phyloP scores from a whole-genome alignment of 495 filamentous ascomycete genomes.

The Penicillium bialowiezense region DNA sequence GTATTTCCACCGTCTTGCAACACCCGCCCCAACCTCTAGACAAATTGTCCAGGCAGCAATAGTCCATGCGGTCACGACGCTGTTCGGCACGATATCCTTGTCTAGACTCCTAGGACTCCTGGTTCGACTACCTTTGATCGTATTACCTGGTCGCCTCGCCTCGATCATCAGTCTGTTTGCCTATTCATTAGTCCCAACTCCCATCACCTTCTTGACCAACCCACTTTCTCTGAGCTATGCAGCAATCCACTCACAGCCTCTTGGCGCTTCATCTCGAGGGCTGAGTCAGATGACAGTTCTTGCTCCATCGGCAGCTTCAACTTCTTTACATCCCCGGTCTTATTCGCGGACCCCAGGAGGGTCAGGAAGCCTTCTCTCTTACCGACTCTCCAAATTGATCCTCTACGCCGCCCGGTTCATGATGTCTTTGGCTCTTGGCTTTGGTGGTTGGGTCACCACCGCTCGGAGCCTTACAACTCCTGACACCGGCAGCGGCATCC shows the following conservation, averaged over 20 bases:
- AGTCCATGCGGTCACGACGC: slow-evolving; percentile 71
- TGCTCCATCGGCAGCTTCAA: slow-evolving; percentile 53
- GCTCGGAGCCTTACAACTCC: slow-evolving; percentile 65
- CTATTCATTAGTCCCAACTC: slow-evolving; percentile 78
- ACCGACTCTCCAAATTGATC: slow-evolving; percentile 86
- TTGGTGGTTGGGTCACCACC: slow-evolving; percentile 96
- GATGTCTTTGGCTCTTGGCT: slow-evolving; percentile 83
- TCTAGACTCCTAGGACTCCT: slow-evolving; percentile 76
- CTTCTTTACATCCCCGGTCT: slow-evolving; percentile 47
- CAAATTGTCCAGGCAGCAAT: slow-evolving; percentile 81
- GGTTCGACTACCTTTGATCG: slow-evolving; percentile 79
- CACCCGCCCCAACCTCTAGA: slow-evolving; percentile 69
- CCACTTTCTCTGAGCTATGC: slow-evolving; percentile 89
- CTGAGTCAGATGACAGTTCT: slow-evolving; percentile 77
- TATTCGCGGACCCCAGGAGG: slow-evolving; percentile 39
- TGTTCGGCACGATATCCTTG: slow-evolving; percentile 91
- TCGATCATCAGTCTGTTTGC: slow-evolving; percentile 60
- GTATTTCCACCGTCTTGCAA: slow-evolving; percentile 93
- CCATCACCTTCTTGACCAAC: slow-evolving; percentile 80
- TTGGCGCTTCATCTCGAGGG: slow-evolving; percentile 70
- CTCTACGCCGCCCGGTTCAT: slow-evolving; percentile 86
- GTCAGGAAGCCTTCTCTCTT: slow-evolving; percentile 57
- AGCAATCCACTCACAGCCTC: slow-evolving; percentile 85
- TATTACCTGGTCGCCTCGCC: slow-evolving; percentile 72
- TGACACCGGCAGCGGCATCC: slow-evolving; percentile 50